These are phyloP conservation scores for Cladophialophora psammophila DNA, from an alignment of 2,329 filamentous ascomycete genomes.

Conservation along the genomic window DNA sequence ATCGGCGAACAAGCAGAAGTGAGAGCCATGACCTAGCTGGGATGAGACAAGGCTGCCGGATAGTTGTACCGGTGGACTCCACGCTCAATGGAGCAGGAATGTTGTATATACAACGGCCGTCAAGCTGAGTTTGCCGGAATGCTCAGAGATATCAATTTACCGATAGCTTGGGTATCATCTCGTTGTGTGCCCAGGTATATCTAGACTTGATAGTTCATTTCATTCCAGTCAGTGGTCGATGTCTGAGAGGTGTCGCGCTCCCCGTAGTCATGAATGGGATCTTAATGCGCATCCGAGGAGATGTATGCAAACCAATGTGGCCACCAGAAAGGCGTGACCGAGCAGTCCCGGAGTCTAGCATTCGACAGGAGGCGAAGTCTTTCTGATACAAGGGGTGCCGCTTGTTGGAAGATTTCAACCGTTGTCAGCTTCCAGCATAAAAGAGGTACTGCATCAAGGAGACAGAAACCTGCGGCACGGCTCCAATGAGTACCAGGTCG, in stretches of 20 bases:
- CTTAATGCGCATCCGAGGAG: background rate
- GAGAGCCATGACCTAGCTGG: background rate
- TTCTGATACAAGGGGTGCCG: background rate
- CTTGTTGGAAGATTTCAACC: background rate
- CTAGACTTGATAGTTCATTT: background rate
- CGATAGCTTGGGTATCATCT: background rate
- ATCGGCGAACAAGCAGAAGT: background rate
- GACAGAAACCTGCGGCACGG: background rate
- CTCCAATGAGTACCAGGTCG: background rate
- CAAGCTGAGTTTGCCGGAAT: background rate
- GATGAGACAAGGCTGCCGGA: conserved; percentile 7
- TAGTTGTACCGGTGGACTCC: background rate
- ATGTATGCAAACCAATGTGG: background rate
- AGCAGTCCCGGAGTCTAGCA: background rate
- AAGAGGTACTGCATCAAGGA: background rate
- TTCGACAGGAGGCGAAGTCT: background rate
- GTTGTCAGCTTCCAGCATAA: background rate
- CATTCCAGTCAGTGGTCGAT: background rate
- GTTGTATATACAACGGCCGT: background rate
- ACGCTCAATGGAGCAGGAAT: background rate
- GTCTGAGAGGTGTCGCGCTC: background rate
- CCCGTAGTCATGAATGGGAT: background rate
- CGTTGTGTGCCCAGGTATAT: background rate
- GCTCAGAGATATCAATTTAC: background rate
- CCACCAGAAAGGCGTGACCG: background rate